Evolutionary conservation across 2,329 filamentous ascomycete species (phyloP).

Genomic region (Colletotrichum truncatum): DNA sequence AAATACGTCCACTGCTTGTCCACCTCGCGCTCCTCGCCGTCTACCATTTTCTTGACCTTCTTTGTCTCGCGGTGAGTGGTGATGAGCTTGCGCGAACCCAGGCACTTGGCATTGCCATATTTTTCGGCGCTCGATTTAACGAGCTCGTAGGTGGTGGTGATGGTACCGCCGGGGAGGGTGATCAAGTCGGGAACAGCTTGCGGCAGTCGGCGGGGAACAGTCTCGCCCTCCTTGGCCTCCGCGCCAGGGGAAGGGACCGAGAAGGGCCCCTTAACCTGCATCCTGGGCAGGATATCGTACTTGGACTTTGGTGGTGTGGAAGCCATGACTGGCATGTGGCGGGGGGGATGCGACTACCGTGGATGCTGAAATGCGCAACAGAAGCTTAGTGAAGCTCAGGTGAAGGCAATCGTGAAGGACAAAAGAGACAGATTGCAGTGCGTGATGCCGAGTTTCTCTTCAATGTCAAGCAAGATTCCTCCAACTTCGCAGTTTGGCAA

Average conservation of each 20-base stretch:
- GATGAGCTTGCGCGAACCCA: constrained; percentile 78
- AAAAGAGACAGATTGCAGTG: constrained; percentile 1
- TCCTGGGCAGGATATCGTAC: constrained; percentile 49
- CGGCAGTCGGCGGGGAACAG: constrained; percentile 75
- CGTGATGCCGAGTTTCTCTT: not conserved
- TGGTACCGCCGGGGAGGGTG: constrained; percentile 67
- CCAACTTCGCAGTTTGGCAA: too few relatives aligned
- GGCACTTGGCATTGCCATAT: constrained; percentile 70
- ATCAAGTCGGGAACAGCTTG: constrained; percentile 69
- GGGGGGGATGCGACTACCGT: not conserved
- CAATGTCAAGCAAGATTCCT: not conserved
- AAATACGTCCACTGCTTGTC: constrained; percentile 93
- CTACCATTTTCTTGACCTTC: constrained; percentile 88
- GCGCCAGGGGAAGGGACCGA: constrained; percentile 73
- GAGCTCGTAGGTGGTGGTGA: constrained; percentile 81
- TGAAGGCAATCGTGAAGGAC: not conserved
- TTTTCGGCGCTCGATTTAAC: constrained; percentile 72
- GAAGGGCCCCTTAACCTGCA: constrained; percentile 70
- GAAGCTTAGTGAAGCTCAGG: not conserved
- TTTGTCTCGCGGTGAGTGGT: constrained; percentile 84
- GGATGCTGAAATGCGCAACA: not conserved
- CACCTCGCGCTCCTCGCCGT: constrained; percentile 80
- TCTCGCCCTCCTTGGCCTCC: constrained; percentile 75
- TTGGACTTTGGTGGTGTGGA: constrained; percentile 23
- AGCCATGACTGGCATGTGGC: constrained; percentile 8